Evolutionary conservation across 345 rosid species (phyloP).

Genomic region (Capsella bursapastoris): DNA sequence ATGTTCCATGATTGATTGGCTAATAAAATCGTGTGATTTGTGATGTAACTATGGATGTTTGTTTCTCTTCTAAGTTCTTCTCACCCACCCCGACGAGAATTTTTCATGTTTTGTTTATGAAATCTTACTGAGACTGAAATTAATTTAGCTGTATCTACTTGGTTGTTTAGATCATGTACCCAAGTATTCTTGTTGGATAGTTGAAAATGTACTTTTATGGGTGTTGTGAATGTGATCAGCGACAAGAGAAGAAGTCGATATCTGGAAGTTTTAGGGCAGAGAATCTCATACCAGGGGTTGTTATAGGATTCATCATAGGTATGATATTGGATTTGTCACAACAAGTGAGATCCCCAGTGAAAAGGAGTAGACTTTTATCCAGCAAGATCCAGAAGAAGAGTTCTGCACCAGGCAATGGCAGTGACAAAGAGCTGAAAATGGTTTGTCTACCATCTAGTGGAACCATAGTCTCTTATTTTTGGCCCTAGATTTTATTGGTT

Average conservation of each 20-base stretch:
- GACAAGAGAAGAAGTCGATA: conserved; percentile 56
- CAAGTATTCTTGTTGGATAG: background rate
- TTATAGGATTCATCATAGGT: conserved; percentile 86
- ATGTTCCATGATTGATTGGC: background rate
- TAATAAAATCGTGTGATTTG: background rate
- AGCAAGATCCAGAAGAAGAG: conserved; percentile 58
- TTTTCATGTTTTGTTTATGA: background rate
- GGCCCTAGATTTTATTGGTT: conserved; percentile 18
- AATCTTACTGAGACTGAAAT: conserved; percentile 2
- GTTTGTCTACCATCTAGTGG: conserved; percentile 41
- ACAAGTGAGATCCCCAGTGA: conserved; percentile 49
- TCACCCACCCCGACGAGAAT: background rate
- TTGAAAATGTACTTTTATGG: background rate
- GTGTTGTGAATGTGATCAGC: conserved; percentile 49
- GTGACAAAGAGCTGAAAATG: conserved; percentile 81
- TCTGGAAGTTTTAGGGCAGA: conserved; percentile 72
- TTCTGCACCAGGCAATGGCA: conserved; percentile 46
- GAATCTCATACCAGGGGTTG: conserved; percentile 80
- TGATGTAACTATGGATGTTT: background rate
- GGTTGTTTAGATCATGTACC: background rate
- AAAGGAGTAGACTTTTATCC: conserved; percentile 63
- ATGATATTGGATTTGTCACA: conserved; percentile 71
- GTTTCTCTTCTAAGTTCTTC: background rate
- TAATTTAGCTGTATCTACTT: conserved; percentile 2
- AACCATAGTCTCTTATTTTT: background rate